Conservation (phyloP, 257 asterid species). For the Solanum etuberosum region DNA sequence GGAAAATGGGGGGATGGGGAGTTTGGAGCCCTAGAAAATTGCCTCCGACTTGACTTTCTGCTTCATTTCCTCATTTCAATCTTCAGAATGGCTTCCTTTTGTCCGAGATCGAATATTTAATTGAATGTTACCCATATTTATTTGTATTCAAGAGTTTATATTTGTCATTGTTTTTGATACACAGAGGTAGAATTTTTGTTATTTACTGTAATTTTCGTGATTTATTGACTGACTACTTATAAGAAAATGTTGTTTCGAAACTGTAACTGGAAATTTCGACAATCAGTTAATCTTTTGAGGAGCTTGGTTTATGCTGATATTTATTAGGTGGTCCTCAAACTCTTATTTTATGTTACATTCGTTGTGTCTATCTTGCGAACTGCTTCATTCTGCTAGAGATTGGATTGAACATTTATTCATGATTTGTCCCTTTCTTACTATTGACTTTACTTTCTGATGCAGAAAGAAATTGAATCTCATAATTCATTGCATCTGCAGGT, state of each 20-base stretch:
- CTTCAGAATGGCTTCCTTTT: not conserved
- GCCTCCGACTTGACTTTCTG: not conserved
- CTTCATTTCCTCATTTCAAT: not conserved
- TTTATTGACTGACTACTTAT: not conserved
- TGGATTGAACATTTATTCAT: not conserved
- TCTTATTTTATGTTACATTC: not conserved
- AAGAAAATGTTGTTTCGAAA: not conserved
- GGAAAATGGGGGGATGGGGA: not conserved
- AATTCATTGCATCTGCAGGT: slow-evolving; percentile 40
- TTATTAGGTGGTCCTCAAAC: not conserved
- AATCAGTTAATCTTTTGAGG: not conserved
- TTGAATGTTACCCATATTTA: not conserved
- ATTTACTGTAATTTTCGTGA: not conserved
- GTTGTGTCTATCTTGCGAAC: not conserved
- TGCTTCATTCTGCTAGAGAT: not conserved
- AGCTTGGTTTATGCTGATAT: not conserved
- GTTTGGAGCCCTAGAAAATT: not conserved
- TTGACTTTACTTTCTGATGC: slow-evolving; percentile 3
- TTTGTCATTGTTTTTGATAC: not conserved
- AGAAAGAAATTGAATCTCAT: slow-evolving; percentile 81
- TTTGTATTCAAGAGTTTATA: not conserved
- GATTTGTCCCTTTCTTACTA: not conserved
- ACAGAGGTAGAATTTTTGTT: not conserved
- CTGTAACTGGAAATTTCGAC: not conserved
- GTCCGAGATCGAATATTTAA: not conserved